Base-by-base conservation (phyloP, 345 rosid genomes). In the Brassica rapa region DNA sequence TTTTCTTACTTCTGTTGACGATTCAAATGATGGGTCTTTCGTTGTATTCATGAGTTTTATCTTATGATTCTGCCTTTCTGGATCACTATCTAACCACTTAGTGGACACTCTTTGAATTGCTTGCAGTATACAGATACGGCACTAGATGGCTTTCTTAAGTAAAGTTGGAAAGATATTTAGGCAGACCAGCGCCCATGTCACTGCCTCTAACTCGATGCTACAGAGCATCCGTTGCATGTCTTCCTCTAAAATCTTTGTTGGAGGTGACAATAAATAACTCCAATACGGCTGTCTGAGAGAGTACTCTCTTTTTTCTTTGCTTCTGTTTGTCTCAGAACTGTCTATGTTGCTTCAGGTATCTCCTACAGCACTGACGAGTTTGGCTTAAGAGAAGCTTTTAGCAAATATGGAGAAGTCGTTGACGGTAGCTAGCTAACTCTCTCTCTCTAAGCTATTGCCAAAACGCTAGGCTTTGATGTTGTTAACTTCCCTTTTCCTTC, bases 191-290 rank as follows among this genome's bases (percentile, higher is more conserved):
- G 79, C 77, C 74, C 86, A 76, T 81, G 90, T 46, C 71, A 51
- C 66, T 46, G 66, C 57, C 68, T 70, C 83, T 70, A 80, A 15
- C 64, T 90, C 91, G 2, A 75, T 95, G 74, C 87, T 82, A 73
- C 94, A 93, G 83, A 87, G 85, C 14, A 73, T 90, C 33, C 77
- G 99, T 77, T 86, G 85, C 96, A 88, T 95, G 94, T 93, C 99
- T 16, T 76, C 87, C 1, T 86, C 96, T 1, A 93, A 93, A 81
- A 32, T 95, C 70, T 95, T 95, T 57, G 68, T 95, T 7, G 99
- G 98, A 90, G 99, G 99, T 93, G 82, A 32, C 68, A 7, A 8
- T 53, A 33, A 6, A 49, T 8, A 56, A 4, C 53, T 23, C 64
- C n/a, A 55, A 10, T 57, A 41, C 16, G 10, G 43, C 5, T 57